Evolutionary conservation across 352 stramenopile genomes (phyloP).

Genomic region (Globisporangium parvum): DNA sequence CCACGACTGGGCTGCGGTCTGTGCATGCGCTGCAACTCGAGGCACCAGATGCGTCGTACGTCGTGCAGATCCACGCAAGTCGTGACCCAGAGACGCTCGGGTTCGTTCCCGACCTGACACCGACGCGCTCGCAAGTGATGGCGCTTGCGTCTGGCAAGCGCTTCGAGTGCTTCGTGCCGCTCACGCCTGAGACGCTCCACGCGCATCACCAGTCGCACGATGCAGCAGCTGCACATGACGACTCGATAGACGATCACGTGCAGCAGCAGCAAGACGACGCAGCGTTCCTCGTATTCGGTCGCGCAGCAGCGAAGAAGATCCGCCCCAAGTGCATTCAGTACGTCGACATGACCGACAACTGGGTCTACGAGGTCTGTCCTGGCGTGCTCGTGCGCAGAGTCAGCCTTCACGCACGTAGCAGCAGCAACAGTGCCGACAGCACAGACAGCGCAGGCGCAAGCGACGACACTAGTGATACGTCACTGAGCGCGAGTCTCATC

Average conservation of each 20-base stretch:
- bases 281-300: conserved; percentile 41
- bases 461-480: neutral
- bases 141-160: conserved; percentile 52
- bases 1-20: neutral
- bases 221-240: neutral
- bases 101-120: conserved; percentile 13
- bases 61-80: conserved; percentile 60
- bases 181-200: conserved; percentile 14
- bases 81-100: conserved; percentile 25
- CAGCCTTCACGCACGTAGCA: conserved; percentile 14
- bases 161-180: conserved; percentile 72
- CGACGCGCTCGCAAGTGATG: conserved; percentile 46
- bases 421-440: neutral
- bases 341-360: conserved; percentile 34
- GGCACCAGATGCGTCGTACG: conserved; percentile 36
- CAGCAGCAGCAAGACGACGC: neutral
- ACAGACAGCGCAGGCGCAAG: conserved; percentile 1
- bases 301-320: conserved; percentile 46
- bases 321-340: conserved; percentile 63
- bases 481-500: conserved; percentile 1
- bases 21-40: conserved; percentile 7
- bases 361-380: conserved; percentile 67
- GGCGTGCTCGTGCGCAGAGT: conserved; percentile 51
- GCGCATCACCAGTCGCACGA: neutral
- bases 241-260: neutral